Conservation (phyloP, 1,284 basidiomycete genomes). For the Leccinum cinnamomeum region DNA sequence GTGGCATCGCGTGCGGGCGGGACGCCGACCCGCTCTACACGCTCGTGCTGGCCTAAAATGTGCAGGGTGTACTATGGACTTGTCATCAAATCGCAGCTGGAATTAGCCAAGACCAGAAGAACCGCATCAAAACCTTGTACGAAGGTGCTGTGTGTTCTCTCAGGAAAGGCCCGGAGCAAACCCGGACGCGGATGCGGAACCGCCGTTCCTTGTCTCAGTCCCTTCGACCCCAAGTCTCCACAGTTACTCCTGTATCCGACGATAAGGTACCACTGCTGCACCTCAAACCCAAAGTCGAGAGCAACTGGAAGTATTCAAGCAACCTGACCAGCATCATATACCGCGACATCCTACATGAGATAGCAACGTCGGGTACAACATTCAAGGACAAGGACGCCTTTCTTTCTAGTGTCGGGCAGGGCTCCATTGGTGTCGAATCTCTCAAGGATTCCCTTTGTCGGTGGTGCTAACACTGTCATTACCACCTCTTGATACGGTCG, state of each 20-base stretch:
- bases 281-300: slow-evolving; percentile 92
- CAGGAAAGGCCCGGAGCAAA: slow-evolving; percentile 62
- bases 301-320: too few species aligned
- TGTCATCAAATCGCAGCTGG: slow-evolving; percentile 74
- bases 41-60: too few species aligned
- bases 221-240: slow-evolving; percentile 83
- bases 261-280: slow-evolving; percentile 95
- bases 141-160: slow-evolving; percentile 90
- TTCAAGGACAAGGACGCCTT: slow-evolving; percentile 65
- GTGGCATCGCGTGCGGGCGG: too few species aligned
- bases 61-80: slow-evolving; percentile 41
- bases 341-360: slow-evolving; percentile 32
- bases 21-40: too few species aligned
- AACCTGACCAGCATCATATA: too few species aligned
- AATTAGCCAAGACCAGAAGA: slow-evolving; percentile 93
- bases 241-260: slow-evolving; percentile 76
- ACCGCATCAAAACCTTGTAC: slow-evolving; percentile 95
- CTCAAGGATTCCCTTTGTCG: slow-evolving; percentile 85
- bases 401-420: slow-evolving; percentile 96
- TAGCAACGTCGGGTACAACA: slow-evolving; percentile 42
- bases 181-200: slow-evolving; percentile 56
- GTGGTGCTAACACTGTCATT: slow-evolving; percentile 94
- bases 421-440: slow-evolving; percentile 96
- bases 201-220: slow-evolving; percentile 93
- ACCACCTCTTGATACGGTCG: slow-evolving; percentile 94